Evolutionary conservation across 495 filamentous ascomycete genomes (phyloP).

Genomic region (Trichoderma virens): DNA sequence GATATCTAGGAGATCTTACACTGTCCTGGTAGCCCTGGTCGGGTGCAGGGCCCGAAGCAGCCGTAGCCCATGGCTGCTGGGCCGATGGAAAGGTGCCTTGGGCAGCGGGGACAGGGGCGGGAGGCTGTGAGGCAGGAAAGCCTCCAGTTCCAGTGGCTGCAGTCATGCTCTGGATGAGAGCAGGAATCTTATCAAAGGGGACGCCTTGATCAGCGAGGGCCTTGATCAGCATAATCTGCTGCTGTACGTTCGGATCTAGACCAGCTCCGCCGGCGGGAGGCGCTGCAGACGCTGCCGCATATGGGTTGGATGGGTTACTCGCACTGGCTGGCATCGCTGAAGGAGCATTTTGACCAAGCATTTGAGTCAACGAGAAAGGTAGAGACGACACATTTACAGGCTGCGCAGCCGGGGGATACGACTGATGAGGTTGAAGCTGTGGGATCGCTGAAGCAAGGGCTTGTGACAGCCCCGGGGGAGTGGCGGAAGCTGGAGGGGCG

Average conservation of each 20-base stretch:
- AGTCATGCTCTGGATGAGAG: slow-evolving; percentile 36
- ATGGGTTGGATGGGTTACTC: slow-evolving; percentile 29
- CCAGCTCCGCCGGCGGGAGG: slow-evolving; percentile 30
- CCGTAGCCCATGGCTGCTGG: slow-evolving; percentile 8
- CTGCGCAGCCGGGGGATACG: slow-evolving; percentile 31
- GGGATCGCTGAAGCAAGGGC: slow-evolving; percentile 6
- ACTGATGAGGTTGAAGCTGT: slow-evolving; percentile 4
- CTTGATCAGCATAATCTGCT: slow-evolving; percentile 50
- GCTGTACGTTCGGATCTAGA: slow-evolving; percentile 41
- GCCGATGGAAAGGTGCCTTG: background rate
- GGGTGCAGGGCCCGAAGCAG: slow-evolving; percentile 18
- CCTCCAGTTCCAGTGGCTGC: slow-evolving; percentile 19
- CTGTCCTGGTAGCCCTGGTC: slow-evolving; percentile 38
- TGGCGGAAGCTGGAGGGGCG: slow-evolving; percentile 13
- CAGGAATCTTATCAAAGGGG: slow-evolving; percentile 37
- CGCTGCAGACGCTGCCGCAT: slow-evolving; percentile 23
- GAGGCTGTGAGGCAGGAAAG: slow-evolving; percentile 13
- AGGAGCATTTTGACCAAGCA: slow-evolving; percentile 21
- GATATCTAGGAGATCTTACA: slow-evolving; percentile 52
- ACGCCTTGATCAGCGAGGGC: slow-evolving; percentile 37
- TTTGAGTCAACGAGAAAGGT: slow-evolving; percentile 39
- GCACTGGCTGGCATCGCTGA: slow-evolving; percentile 36
- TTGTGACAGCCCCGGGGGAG: background rate
- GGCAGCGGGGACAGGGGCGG: slow-evolving; percentile 21
- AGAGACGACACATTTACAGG: slow-evolving; percentile 55